Evolutionary conservation across 176 grass and related monocot species (phyloP).

Genomic region (Neostapfia colusana): DNA sequence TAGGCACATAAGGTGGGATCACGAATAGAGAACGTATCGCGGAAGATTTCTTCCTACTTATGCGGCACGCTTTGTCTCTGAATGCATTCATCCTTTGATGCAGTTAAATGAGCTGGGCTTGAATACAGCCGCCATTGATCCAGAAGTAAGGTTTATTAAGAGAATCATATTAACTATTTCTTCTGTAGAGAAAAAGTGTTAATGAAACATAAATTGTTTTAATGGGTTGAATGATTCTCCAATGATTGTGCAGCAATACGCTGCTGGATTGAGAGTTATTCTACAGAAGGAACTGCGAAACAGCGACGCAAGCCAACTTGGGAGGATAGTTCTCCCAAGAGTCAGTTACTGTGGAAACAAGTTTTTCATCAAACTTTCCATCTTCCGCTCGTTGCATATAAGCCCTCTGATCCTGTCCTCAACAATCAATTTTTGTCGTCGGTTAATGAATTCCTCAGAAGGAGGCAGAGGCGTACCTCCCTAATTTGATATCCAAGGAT

Average conservation of each 20-base stretch:
- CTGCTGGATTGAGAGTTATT: conserved; percentile 69
- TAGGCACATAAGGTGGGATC: no score
- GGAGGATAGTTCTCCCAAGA: conserved; percentile 92
- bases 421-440: conserved; percentile 10
- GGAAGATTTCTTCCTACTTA: no score
- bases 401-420: background rate
- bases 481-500: conserved; percentile 64
- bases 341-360: conserved; percentile 45
- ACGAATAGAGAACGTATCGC: no score
- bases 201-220: conserved; percentile 9
- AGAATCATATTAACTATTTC: conserved; percentile 10
- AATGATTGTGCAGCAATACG: conserved; percentile 59
- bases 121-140: conserved; percentile 61
- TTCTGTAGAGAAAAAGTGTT: conserved; percentile 21
- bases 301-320: conserved; percentile 80
- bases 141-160: conserved; percentile 68
- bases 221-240: conserved; percentile 39
- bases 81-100: conserved; percentile 40
- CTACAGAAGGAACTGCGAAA: conserved; percentile 85
- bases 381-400: conserved; percentile 23
- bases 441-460: conserved; percentile 55
- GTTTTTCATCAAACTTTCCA: background rate
- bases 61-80: no score
- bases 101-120: conserved; percentile 70
- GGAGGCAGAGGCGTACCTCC: conserved; percentile 78